A percentile compares a stretch with the other conserved stretches of the same genome.
phyloP scores from a whole-genome alignment of 1,284 basidiomycete species.

The Testicularia cyperi region DNA sequence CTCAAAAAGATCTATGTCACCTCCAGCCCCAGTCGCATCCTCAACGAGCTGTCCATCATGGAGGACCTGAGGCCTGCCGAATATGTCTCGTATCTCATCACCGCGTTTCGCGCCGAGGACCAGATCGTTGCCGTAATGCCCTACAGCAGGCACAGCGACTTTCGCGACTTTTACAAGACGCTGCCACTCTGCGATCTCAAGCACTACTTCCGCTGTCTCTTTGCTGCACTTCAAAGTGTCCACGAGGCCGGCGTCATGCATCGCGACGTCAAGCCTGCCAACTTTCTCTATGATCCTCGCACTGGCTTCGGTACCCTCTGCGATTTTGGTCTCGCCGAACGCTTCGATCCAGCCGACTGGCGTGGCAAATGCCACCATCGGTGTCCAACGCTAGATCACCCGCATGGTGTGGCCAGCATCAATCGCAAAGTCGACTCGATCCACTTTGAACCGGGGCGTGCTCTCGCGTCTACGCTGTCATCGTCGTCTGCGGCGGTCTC shows the following conservation, averaged over 20 bases:
- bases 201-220: conserved; percentile 85
- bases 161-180: conserved; percentile 77
- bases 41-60: conserved; percentile 93
- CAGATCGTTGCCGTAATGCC: conserved; percentile 95
- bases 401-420: conserved; percentile 48
- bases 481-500: conserved; percentile 5
- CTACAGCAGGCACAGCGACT: conserved; percentile 88
- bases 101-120: conserved; percentile 86
- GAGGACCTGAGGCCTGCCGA: conserved; percentile 66
- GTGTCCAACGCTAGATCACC: conserved; percentile 40
- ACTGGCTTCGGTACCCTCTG: conserved; percentile 83
- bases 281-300: conserved; percentile 89
- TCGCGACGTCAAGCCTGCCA: conserved; percentile 97
- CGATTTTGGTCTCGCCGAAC: conserved; percentile 78
- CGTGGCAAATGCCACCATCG: conserved; percentile 58
- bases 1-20: conserved; percentile 97
- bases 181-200: conserved; percentile 76
- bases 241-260: conserved; percentile 89
- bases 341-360: conserved; percentile 54
- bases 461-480: conserved; percentile 15
- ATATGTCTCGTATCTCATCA: conserved; percentile 74
- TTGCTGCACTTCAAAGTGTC: conserved; percentile 84
- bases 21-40: conserved; percentile 84
- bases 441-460: conserved; percentile 51
- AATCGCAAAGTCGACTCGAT: conserved; percentile 46